A percentile compares a stretch with the other conserved stretches of the same genome.
phyloP scores from a whole-genome alignment of 768 basidiomycete genomes.

The Rossbeevera mucosa region DNA sequence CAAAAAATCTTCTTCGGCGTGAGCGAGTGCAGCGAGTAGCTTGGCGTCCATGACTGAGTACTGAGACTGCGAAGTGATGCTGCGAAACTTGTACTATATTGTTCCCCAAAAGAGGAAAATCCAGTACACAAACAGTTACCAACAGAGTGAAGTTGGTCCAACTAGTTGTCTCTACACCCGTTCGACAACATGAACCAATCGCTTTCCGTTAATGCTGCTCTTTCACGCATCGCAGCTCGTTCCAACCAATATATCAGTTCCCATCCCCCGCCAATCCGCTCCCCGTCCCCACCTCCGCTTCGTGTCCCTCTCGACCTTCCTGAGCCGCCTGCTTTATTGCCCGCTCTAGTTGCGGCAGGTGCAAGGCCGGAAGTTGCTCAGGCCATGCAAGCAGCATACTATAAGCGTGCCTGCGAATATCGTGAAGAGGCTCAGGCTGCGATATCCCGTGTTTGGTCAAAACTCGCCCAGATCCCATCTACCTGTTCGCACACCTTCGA shows the following conservation, averaged over 20 bases:
- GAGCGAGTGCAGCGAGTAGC: too few species aligned
- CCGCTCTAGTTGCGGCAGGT: conserved; percentile 1
- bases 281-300: background rate
- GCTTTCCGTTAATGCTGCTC: background rate
- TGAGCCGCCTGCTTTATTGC: conserved; percentile 2
- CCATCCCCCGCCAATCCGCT: background rate
- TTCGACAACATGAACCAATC: too few species aligned
- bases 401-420: conserved; percentile 1
- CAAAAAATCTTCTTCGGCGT: background rate
- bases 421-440: background rate
- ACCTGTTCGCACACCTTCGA: background rate
- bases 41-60: too few species aligned
- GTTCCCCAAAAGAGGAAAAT: background rate
- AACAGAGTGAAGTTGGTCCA: too few species aligned
- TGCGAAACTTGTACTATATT: too few species aligned
- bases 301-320: background rate
- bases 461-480: conserved; percentile 1
- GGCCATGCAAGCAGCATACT: background rate
- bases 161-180: too few species aligned
- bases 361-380: conserved; percentile 1
- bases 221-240: background rate
- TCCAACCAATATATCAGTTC: conserved; percentile 1
- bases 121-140: background rate
- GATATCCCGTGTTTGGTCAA: conserved; percentile 1
- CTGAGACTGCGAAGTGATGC: too few species aligned